Percentiles rank a stretch among this genome's conserved stretches.
phyloP scores from a whole-genome alignment of 257 asterid species.

The Primulina huaijiensis region DNA sequence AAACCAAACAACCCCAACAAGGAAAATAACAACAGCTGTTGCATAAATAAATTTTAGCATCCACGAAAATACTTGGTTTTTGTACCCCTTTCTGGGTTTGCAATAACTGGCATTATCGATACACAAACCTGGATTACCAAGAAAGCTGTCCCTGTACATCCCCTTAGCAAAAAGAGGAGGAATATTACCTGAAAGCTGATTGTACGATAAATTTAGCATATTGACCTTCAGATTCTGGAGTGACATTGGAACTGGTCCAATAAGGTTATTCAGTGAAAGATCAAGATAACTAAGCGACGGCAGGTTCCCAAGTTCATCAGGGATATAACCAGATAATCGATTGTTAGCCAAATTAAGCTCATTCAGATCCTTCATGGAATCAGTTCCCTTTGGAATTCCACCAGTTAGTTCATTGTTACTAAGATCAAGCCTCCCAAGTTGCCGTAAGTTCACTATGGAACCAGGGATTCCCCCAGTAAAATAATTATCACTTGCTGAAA shows the following conservation, averaged over 20 bases:
- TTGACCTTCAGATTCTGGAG: conserved; percentile 72
- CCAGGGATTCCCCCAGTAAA: conserved; percentile 62
- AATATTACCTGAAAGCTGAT: conserved; percentile 54
- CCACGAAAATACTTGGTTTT: conserved; percentile 31
- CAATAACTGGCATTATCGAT: conserved; percentile 37
- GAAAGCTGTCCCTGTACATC: conserved; percentile 56
- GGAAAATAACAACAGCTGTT: conserved; percentile 36
- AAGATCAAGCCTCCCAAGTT: conserved; percentile 56
- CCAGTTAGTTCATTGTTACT: conserved; percentile 59
- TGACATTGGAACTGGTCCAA: conserved; percentile 53
- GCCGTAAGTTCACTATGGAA: conserved; percentile 40
- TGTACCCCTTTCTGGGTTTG: conserved; percentile 10
- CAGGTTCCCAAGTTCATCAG: conserved; percentile 61
- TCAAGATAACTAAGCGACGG: conserved; percentile 74
- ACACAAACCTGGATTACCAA: conserved; percentile 70
- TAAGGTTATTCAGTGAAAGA: conserved; percentile 56
- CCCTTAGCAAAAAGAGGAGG: conserved; percentile 49
- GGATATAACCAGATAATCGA: conserved; percentile 56
- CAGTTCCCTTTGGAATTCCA: conserved; percentile 45
- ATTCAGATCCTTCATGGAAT: conserved; percentile 47
- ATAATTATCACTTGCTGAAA: conserved; percentile 44
- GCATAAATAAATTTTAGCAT: conserved; percentile 35
- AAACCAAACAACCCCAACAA: conserved; percentile 48
- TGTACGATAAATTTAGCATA: conserved; percentile 55
- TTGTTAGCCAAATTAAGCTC: conserved; percentile 66